Evolutionary conservation across 345 rosid genomes (phyloP).

Genomic region (Euphorbia tirucalli): DNA sequence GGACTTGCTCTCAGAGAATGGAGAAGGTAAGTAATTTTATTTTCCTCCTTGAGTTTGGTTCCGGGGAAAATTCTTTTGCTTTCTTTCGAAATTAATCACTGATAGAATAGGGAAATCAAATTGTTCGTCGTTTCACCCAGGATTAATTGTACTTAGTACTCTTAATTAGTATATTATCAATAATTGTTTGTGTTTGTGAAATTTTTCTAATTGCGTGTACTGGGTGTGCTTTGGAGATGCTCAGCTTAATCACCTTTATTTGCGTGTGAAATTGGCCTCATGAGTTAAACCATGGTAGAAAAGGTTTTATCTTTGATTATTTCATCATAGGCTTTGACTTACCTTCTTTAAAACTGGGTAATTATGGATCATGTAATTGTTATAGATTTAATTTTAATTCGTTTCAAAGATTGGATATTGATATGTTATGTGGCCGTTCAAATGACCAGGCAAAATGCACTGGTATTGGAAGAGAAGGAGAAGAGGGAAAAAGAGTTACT

Average conservation of each 20-base stretch:
- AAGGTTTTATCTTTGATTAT: not conserved
- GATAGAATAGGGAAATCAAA: not conserved
- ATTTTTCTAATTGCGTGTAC: too few relatives aligned
- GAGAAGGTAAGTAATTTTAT: slow-evolving; percentile 69
- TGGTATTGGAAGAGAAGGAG: slow-evolving; percentile 75
- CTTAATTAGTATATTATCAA: too few relatives aligned
- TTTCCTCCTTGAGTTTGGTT: not conserved
- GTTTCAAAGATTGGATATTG: not conserved
- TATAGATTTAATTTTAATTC: not conserved
- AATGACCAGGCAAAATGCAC: slow-evolving; percentile 52
- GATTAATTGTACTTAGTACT: not conserved
- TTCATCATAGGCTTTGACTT: not conserved
- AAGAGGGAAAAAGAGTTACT: slow-evolving; percentile 62
- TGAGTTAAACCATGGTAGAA: too few relatives aligned
- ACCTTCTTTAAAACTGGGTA: not conserved
- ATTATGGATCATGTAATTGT: not conserved
- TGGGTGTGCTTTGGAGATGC: too few relatives aligned
- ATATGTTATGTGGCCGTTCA: slow-evolving; percentile 9
- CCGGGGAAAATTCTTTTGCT: not conserved
- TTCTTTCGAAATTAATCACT: too few relatives aligned
- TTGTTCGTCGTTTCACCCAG: not conserved
- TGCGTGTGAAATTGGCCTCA: too few relatives aligned
- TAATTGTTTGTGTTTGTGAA: too few relatives aligned
- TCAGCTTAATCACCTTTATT: too few relatives aligned
- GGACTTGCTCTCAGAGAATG: slow-evolving; percentile 69